phyloP scores from a whole-genome alignment of 768 basidiomycete genomes.

The Boletus pseudo-olivaceus region DNA sequence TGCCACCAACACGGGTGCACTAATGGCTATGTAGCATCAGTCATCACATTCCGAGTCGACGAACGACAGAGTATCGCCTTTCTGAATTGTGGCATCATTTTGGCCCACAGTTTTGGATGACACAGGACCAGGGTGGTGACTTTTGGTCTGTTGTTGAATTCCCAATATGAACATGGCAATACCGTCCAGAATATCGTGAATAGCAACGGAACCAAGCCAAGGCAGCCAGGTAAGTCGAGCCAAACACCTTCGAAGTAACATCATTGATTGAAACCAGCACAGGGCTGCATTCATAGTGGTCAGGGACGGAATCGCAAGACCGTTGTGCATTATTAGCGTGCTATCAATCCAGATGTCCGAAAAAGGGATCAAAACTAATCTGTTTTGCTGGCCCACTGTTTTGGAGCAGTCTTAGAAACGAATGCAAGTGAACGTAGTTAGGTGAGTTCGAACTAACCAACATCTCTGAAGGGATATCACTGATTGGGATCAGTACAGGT shows the following conservation, averaged over 20 bases:
- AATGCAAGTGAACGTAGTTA: neutral
- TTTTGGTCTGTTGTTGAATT: constrained; percentile 76
- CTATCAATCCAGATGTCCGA: neutral
- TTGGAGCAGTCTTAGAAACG: no score
- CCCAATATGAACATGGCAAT: constrained; percentile 92
- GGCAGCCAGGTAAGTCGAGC: neutral
- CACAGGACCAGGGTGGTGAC: constrained; percentile 66
- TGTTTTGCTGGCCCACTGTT: neutral
- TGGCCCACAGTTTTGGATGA: constrained; percentile 34
- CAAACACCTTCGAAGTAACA: neutral
- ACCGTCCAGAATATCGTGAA: constrained; percentile 89
- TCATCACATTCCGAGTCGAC: neutral
- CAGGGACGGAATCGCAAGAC: neutral
- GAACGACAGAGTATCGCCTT: neutral
- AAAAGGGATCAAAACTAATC: no score
- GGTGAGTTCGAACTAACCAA: no score
- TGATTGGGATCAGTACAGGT: neutral
- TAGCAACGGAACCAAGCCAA: neutral
- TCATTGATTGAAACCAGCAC: no score
- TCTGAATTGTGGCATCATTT: neutral
- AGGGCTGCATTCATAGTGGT: neutral
- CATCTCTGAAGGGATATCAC: no score
- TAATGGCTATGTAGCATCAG: neutral
- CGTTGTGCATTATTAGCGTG: no score
- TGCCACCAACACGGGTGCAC: neutral